Percentiles rank a stretch among this genome's conserved stretches.
phyloP scores from a whole-genome alignment of 768 basidiomycete genomes.

The Tulasnella sp. region DNA sequence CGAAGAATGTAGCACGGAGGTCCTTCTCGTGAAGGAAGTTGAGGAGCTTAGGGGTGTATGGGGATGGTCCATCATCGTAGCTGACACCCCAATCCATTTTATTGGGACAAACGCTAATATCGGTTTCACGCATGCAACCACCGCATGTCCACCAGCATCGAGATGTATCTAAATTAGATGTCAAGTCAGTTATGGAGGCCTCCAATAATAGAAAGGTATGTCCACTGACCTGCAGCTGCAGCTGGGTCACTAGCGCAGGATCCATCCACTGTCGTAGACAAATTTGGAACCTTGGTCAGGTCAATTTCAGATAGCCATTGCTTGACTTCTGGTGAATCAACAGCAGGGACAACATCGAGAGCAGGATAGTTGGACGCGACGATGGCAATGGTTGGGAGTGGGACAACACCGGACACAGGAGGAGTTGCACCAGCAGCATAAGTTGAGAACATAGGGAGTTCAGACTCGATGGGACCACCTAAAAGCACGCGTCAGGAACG shows the following conservation, averaged over 20 bases:
- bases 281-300: constrained; percentile 51
- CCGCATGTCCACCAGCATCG: constrained; percentile 92
- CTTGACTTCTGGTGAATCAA: constrained; percentile 22
- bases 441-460: constrained; percentile 39
- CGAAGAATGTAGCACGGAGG: constrained; percentile 78
- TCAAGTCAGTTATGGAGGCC: too few relatives aligned
- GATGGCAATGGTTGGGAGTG: constrained; percentile 37
- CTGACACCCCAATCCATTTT: constrained; percentile 64
- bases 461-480: constrained; percentile 46
- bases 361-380: constrained; percentile 14
- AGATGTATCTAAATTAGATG: constrained; percentile 40
- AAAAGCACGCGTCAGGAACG: constrained; percentile 2
- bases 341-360: constrained; percentile 20
- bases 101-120: constrained; percentile 56
- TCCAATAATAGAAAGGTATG: too few relatives aligned
- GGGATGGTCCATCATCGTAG: constrained; percentile 80
- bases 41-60: constrained; percentile 62
- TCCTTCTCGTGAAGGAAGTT: constrained; percentile 52
- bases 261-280: constrained; percentile 53
- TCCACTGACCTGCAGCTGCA: constrained; percentile 18
- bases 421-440: constrained; percentile 47
- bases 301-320: constrained; percentile 39
- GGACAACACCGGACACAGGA: constrained; percentile 51
- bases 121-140: constrained; percentile 43
- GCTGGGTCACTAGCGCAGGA: constrained; percentile 48